phyloP scores from a whole-genome alignment of 805 yeast genomes.

The Yamadazyma paraphyllophila region DNA sequence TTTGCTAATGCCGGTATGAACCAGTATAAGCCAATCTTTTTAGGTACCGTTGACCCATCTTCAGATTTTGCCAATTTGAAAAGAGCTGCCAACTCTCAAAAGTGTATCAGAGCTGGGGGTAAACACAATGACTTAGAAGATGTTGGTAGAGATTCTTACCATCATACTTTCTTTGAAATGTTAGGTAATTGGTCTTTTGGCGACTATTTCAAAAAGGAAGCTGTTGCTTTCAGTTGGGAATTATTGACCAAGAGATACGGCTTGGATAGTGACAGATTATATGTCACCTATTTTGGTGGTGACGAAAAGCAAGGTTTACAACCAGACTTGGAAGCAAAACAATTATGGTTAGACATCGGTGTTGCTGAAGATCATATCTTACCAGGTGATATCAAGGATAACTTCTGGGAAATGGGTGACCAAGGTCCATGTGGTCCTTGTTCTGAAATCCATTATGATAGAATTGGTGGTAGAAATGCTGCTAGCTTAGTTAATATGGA shows the following conservation, averaged over 20 bases:
- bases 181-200: constrained; percentile 99
- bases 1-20: constrained; percentile 99
- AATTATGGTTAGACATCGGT: constrained; percentile 83
- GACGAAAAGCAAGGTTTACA: constrained; percentile 77
- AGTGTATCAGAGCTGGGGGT: constrained; percentile 99
- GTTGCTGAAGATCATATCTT: constrained; percentile 88
- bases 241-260: constrained; percentile 83
- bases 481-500: constrained; percentile 87
- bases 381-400: constrained; percentile 87
- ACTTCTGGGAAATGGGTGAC: constrained; percentile 99
- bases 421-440: constrained; percentile 99
- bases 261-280: constrained; percentile 72
- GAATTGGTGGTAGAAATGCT: constrained; percentile 98
- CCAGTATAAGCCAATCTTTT: constrained; percentile 95
- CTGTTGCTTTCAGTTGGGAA: constrained; percentile 87
- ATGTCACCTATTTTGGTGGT: constrained; percentile 97
- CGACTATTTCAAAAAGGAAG: constrained; percentile 95
- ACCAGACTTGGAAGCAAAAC: constrained; percentile 92
- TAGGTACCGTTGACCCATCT: constrained; percentile 96
- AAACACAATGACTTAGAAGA: constrained; percentile 97
- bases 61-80: constrained; percentile 80
- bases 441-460: constrained; percentile 94
- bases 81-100: constrained; percentile 93
- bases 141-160: constrained; percentile 97
- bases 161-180: constrained; percentile 99